Conservation (phyloP, 305 asterid species). For the Withania somnifera region DNA sequence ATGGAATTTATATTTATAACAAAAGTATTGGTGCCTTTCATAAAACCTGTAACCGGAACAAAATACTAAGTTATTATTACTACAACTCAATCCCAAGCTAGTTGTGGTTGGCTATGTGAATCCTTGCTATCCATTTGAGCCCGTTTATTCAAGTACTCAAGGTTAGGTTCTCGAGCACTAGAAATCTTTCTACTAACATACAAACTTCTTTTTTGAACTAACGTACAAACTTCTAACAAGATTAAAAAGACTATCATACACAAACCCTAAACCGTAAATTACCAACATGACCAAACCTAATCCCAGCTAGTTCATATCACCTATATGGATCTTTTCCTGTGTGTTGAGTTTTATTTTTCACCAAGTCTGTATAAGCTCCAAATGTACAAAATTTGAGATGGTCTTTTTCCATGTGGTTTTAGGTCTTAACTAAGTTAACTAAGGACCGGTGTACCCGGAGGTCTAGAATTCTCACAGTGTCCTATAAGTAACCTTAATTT, state of each 20-base stretch:
- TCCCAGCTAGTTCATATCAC: not conserved
- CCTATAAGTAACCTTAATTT: not conserved
- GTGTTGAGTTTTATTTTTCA: not conserved
- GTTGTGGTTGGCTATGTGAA: not conserved
- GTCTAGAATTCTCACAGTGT: not conserved
- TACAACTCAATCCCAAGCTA: not conserved
- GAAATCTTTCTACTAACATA: not conserved
- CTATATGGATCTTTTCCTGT: not conserved
- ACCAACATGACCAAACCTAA: not conserved
- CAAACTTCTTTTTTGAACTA: no score
- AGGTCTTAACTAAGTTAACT: not conserved
- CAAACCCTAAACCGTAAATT: not conserved
- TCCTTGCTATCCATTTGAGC: not conserved
- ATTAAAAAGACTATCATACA: not conserved
- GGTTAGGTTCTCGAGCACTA: not conserved
- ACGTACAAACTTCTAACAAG: not conserved
- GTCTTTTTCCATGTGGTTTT: not conserved
- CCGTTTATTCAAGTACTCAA: not conserved
- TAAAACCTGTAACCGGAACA: not conserved
- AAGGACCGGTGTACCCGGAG: not conserved
- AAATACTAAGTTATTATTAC: not conserved
- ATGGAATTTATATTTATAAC: not conserved
- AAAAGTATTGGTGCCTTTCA: not conserved
- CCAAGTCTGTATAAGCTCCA: not conserved
- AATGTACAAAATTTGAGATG: not conserved